Evolutionary conservation across 805 yeast genomes (phyloP).

Genomic region (Pachysolen tannophilus): DNA sequence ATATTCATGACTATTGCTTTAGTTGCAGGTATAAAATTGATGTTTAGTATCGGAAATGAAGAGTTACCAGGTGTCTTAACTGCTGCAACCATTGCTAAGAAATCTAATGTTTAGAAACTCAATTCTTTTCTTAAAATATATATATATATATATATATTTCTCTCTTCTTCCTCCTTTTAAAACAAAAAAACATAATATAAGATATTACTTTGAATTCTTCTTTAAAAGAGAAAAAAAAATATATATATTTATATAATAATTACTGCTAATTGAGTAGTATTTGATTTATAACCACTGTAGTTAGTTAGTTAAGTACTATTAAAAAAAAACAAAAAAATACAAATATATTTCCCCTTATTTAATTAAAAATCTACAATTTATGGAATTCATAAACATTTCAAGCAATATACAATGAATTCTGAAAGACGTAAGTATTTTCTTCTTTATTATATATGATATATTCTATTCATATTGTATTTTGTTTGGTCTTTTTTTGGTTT

Average conservation of each 20-base stretch:
- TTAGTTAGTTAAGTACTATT: not conserved
- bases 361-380: not conserved
- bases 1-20: conserved; percentile 37
- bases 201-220: not conserved
- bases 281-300: not conserved
- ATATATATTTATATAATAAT: not conserved
- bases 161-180: not conserved
- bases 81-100: conserved; percentile 44
- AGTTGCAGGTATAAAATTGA: conserved; percentile 43
- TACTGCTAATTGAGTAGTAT: not conserved
- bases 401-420: not conserved
- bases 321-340: not conserved
- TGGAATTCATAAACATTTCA: not conserved
- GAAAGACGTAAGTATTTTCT: not conserved
- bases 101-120: conserved; percentile 19
- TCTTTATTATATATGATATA: not conserved
- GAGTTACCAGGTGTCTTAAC: conserved; percentile 63
- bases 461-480: not conserved
- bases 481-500: not conserved
- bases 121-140: not conserved
- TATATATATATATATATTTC: not conserved
- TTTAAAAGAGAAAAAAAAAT: not conserved
- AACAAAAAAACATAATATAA: not conserved
- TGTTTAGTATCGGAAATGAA: conserved; percentile 47
- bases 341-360: not conserved